Evolutionary conservation across 768 basidiomycete species (phyloP), one percentile per base, ranked within the genome.

Genomic region (Boletus sp.): DNA sequence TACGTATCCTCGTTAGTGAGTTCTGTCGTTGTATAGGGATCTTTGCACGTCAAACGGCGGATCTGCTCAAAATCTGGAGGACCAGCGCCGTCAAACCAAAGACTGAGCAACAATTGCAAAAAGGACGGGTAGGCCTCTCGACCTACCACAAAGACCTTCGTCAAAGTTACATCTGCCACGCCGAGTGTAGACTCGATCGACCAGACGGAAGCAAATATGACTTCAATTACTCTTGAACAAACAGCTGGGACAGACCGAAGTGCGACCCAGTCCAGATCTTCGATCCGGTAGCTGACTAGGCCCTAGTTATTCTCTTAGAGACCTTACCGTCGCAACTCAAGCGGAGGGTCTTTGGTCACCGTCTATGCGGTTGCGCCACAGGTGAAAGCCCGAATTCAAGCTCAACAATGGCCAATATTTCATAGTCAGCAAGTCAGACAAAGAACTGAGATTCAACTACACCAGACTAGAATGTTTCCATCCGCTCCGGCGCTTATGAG

Each of bases 401-500:
- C 51, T 63, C 67, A 60, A 61, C 63, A 69, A 62, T 55, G 57
- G 33, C 18, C 47, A 30, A 47, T 49, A 55, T 66, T 69, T 66
- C 49, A 58, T 59, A 55, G 55, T 63, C 64, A 61, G 66, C 55
- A 66, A 47, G 54, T 63, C 62, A 67, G 64, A 73, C 67, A 70
- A 71, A 69, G 65, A 32, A 59, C 61, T 67, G 63, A 53, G 56
- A 50, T 62, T 73, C 58, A 91, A 75, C 86, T 89, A 78, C 85
- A 92, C 97, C 96, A 99, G 53, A 98, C 82, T 54, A 84, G 75
- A 45, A 90, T 86, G 58, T 83, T 82, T 40, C 97, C 95, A 74
- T 99, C 97, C 37, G 97, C 93, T 28, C 94, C 97, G 37, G 89
- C 87, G 65, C 89, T 93, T 56, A 94, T 79, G 39, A 97, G 80